These are phyloP conservation scores for Escovopsis sp. DNA, from an alignment of 2,329 filamentous ascomycete species.

Conservation along the genomic window DNA sequence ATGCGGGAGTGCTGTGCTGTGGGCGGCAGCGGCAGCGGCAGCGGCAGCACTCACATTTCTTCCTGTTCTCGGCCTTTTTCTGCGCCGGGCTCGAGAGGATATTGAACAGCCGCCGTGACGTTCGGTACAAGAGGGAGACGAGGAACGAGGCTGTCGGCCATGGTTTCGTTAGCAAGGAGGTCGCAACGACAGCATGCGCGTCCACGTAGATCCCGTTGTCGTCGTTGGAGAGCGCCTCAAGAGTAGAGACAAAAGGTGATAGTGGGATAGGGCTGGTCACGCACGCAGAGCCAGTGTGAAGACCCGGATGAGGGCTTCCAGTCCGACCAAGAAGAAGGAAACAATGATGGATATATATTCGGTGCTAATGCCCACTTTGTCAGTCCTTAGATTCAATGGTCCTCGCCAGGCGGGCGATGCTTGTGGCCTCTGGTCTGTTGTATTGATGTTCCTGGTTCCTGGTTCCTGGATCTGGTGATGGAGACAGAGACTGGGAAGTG, in stretches of 20 bases:
- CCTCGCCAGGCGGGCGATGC: no score
- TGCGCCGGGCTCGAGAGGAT: constrained; percentile 55
- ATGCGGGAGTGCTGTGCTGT: constrained; percentile 14
- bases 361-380: constrained; percentile 31
- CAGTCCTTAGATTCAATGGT: no score
- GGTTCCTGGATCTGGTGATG: no score
- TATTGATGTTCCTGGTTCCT: no score
- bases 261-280: constrained; percentile 18
- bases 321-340: constrained; percentile 67
- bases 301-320: constrained; percentile 72
- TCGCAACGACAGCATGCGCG: no score
- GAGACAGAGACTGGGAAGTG: no score
- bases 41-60: constrained; percentile 37
- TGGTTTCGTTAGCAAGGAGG: constrained; percentile 10
- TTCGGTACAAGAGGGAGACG: constrained; percentile 67
- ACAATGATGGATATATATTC: constrained; percentile 80
- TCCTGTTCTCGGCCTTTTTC: constrained; percentile 51
- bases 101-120: constrained; percentile 74
- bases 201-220: no score
- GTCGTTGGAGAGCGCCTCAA: no score
- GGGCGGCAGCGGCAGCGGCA: background rate
- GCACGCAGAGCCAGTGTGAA: constrained; percentile 77
- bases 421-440: no score
- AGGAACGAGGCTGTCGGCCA: constrained; percentile 51
- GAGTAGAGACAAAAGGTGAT: background rate